phyloP scores from a whole-genome alignment of 148 eudicot species.

The Chenopodium formosanum region DNA sequence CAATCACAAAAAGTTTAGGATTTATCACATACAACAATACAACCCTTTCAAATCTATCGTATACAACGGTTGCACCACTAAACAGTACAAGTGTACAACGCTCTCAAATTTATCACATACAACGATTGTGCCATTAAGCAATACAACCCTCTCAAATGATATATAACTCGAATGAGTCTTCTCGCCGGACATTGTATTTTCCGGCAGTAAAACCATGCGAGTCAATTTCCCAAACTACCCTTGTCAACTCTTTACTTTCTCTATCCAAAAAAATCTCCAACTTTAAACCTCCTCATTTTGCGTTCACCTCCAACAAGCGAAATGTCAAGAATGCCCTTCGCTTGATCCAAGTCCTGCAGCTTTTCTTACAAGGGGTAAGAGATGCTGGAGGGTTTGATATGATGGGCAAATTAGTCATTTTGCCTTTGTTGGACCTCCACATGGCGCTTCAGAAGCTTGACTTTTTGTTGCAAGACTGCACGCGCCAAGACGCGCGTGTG shows the following conservation, averaged over 20 bases:
- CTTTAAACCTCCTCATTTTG: conserved; percentile 24
- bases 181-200: conserved; percentile 71
- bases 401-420: conserved; percentile 16
- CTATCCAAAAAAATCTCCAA: conserved; percentile 39
- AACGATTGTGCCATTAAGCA: no score
- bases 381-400: not conserved
- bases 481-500: conserved; percentile 49
- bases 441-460: conserved; percentile 58
- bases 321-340: conserved; percentile 47
- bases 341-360: conserved; percentile 36
- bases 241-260: conserved; percentile 46
- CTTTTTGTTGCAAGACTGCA: conserved; percentile 49
- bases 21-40: no score
- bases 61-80: no score
- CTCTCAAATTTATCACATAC: no score
- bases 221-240: conserved; percentile 40
- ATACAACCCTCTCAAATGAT: conserved; percentile 36
- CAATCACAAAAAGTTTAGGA: not conserved
- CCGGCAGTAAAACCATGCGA: conserved; percentile 53
- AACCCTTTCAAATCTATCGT: no score
- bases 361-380: conserved; percentile 51
- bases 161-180: conserved; percentile 26
- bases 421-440: conserved; percentile 54
- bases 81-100: no score
- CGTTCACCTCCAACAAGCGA: conserved; percentile 37